Evolutionary conservation across 2,329 filamentous ascomycete genomes (phyloP), one percentile per base, ranked within the genome.

Genomic region (Fusarium euwallaceae): DNA sequence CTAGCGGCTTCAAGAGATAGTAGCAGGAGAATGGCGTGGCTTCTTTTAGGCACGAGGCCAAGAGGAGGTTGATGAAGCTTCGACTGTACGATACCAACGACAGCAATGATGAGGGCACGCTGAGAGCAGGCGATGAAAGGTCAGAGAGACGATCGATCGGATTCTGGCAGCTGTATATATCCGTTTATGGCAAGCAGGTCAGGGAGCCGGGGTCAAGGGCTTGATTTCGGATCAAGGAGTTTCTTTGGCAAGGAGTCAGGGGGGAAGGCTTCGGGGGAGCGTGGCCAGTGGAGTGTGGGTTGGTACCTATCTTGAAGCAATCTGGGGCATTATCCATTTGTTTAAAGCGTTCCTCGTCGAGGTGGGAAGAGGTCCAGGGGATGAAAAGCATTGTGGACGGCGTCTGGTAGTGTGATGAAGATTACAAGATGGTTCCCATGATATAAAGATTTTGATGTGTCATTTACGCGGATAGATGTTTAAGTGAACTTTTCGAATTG

Each of bases 71-170:
- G 70, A 56, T 55, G 66, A 36, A 66, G 70, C 36, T 68, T 71
- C 56, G 67, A 75, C 63, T 73, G 43, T 61, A 75, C 17, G 72
- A 75, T 75, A 73, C 48, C 70, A 73, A 75, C 58, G 66, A 73
- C 63, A 62, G 67, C 41, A 66, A 56, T 73, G 61, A 75, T 45
- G 70, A 75, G 29, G 36, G 66, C 56, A 70, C 32, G 56, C 67
- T 20, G 16, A 36, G 32, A 45, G 56, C 27, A 34, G 55, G 27
- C 12, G 24, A 59, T 58, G 32, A 45, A 53, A 58, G 63, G 24
- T 32, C 51, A 43, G 61, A 60, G 61, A 43, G 22, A 66, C 24
- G 37, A 48, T 48, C 20, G 37, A 48, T 48, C 36, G 48, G 48
- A 16, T 48, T 61, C 69, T 51, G 65, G 51, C 51, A 75, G 66